Evolutionary conservation across 2,329 filamentous ascomycete genomes (phyloP), one percentile per base, ranked within the genome.

Genomic region (Acarospora socialis): DNA sequence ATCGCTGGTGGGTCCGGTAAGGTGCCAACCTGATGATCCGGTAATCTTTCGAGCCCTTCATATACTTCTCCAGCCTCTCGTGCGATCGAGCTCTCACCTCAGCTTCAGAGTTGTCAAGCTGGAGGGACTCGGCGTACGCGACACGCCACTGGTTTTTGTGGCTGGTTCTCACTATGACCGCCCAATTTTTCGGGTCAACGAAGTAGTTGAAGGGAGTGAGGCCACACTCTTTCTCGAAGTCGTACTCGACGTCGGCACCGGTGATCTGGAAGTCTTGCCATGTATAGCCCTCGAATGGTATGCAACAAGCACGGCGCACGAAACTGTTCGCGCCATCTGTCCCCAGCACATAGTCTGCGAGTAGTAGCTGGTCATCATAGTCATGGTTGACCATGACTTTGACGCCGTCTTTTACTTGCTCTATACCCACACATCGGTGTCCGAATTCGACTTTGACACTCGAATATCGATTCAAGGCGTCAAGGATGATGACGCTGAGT

Each of bases 231-330:
- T 13, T 20, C 8, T 29, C 24, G 30, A 43, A 43, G 28, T 41
- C 40, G 26, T 43, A 39, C 4, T 38, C 22, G n/a, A 43, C 34
- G 27, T 43, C 36, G n/a, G 28, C 27, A 19, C 34, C 40, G 7
- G 41, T 29, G 25, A 43, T 34, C 21, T 27, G 33, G 26, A 38
- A 43, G 14, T 38, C 37, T 17, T 31, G 29, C 27, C 20, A 43
- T 12, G 37, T 36, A 35, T 43, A 43, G 21, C 41, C 40, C 23
- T 43, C 41, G 22, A 41, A 43, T 7, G 34, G 37, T 7, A 43
- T 35, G 35, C 33, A 33, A 3, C 23, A n/a, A 12, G 21, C 21
- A n/a, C 30, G 32, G 16, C 38, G 22, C 6, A 41, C 30, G 5
- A 19, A 17, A 13, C 27, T 32, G 15, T 36, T 36, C 15, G 37